These are phyloP conservation scores for Saccharum officinarum DNA, from an alignment of 176 grass and related monocot species.

Conservation along the genomic window DNA sequence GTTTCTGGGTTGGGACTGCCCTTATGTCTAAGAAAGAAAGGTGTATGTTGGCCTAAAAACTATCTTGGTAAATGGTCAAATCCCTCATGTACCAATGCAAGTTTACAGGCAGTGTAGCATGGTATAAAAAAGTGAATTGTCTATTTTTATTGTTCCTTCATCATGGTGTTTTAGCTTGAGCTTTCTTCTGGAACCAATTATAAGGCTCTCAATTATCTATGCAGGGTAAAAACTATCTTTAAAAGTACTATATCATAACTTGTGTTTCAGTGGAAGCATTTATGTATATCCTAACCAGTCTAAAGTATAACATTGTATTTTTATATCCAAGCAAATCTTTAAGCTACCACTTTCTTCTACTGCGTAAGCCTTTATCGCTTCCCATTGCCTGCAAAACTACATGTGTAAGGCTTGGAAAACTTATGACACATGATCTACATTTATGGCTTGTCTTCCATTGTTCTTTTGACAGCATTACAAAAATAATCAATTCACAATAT, in stretches of 20 bases:
- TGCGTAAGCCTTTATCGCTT: neutral
- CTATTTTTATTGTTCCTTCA: neutral
- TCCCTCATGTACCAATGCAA: neutral
- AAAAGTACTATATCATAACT: neutral
- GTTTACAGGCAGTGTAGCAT: neutral
- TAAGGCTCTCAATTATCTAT: neutral
- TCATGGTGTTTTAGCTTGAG: neutral
- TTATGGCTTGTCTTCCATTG: neutral
- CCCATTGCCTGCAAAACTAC: neutral
- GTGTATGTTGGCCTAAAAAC: neutral
- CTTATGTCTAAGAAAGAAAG: neutral
- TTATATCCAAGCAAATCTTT: neutral
- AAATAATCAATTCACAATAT: neutral
- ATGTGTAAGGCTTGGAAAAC: neutral
- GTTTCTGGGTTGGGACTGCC: too few relatives aligned
- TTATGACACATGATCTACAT: neutral
- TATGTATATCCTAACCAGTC: neutral
- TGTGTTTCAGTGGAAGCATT: neutral
- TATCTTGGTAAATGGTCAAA: neutral
- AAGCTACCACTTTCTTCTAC: neutral
- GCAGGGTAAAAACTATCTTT: neutral
- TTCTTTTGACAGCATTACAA: neutral
- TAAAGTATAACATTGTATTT: neutral
- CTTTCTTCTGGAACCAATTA: neutral
- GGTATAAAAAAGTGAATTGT: neutral